Percentiles rank a stretch among this genome's conserved stretches.
Evolutionary conservation across 1,284 basidiomycete genomes (phyloP).

Genomic region (Cerioporus squamosus): DNA sequence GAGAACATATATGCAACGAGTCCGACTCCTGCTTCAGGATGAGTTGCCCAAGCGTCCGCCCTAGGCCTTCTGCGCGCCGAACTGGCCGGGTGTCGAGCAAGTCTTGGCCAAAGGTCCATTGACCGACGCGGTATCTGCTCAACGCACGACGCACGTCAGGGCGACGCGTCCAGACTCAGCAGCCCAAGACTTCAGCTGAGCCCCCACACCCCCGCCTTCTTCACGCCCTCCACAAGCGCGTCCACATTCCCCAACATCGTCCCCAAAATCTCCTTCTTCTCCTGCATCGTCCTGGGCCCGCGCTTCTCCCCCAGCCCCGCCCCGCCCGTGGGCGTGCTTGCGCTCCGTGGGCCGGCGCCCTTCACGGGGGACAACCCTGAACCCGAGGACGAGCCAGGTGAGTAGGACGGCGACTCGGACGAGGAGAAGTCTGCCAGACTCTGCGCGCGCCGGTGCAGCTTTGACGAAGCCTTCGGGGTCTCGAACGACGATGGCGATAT

Average conservation of each 20-base stretch:
- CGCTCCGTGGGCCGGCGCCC: slow-evolving; percentile 14
- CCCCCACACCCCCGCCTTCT: slow-evolving; percentile 85
- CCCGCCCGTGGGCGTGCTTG: slow-evolving; percentile 11
- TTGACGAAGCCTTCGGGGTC: slow-evolving; percentile 14
- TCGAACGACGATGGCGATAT: background rate
- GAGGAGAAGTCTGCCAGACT: slow-evolving; percentile 29
- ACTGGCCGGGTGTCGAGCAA: too few species aligned
- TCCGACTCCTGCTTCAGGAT: background rate
- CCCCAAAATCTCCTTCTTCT: slow-evolving; percentile 83
- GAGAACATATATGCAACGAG: slow-evolving; percentile 2
- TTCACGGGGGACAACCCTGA: slow-evolving; percentile 1
- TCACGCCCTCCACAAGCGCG: slow-evolving; percentile 82
- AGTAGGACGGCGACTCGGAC: slow-evolving; percentile 9
- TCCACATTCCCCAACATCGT: slow-evolving; percentile 89
- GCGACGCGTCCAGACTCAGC: too few species aligned
- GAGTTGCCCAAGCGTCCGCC: too few species aligned
- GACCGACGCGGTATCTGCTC: too few species aligned
- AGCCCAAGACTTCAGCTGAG: slow-evolving; percentile 28
- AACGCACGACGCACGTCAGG: too few species aligned
- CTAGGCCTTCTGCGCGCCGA: background rate
- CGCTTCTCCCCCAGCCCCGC: slow-evolving; percentile 12
- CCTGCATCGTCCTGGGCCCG: slow-evolving; percentile 66
- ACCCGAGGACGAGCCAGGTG: too few species aligned
- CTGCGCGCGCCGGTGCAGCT: slow-evolving; percentile 34
- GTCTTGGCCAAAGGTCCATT: too few species aligned